Percentiles rank a stretch among this genome's conserved stretches.
Conservation (phyloP, 257 asterid genomes). For the Salvia hispanica region DNA sequence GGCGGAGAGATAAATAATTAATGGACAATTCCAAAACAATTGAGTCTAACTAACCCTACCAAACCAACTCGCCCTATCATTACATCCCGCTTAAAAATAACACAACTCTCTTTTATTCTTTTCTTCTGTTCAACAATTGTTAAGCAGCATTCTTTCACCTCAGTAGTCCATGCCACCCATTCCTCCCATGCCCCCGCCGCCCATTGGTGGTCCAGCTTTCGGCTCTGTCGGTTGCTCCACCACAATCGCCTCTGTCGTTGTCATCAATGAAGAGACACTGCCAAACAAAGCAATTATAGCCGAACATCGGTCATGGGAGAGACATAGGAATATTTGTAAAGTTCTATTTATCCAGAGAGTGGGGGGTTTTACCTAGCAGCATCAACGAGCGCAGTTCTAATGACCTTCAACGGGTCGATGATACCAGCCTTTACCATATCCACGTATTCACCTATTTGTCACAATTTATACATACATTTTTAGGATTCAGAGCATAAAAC, state of each 20-base stretch:
- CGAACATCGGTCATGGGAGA: background rate
- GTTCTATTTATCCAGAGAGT: background rate
- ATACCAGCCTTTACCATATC: constrained; percentile 93
- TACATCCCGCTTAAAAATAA: constrained; percentile 31
- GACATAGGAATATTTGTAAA: too few species aligned
- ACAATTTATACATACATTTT: background rate
- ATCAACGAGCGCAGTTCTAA: constrained; percentile 90
- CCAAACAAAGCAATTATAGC: constrained; percentile 8
- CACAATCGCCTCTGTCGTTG: constrained; percentile 87
- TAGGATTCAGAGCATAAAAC: background rate
- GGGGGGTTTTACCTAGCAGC: constrained; percentile 73
- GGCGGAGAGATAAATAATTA: constrained; percentile 21
- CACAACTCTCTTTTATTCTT: constrained; percentile 21
- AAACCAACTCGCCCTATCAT: constrained; percentile 7
- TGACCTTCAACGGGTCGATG: constrained; percentile 82
- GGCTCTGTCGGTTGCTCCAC: constrained; percentile 82
- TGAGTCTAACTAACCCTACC: constrained; percentile 1
- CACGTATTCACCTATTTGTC: constrained; percentile 71
- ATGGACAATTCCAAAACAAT: constrained; percentile 9
- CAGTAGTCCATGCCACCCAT: constrained; percentile 87
- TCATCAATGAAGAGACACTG: constrained; percentile 88
- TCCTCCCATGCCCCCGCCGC: constrained; percentile 82
- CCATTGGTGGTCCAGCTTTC: constrained; percentile 64
- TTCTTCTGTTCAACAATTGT: constrained; percentile 19
- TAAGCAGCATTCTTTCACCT: constrained; percentile 15